Base-by-base conservation (phyloP, 805 yeast species). In the Geotrichum ghanense region DNA sequence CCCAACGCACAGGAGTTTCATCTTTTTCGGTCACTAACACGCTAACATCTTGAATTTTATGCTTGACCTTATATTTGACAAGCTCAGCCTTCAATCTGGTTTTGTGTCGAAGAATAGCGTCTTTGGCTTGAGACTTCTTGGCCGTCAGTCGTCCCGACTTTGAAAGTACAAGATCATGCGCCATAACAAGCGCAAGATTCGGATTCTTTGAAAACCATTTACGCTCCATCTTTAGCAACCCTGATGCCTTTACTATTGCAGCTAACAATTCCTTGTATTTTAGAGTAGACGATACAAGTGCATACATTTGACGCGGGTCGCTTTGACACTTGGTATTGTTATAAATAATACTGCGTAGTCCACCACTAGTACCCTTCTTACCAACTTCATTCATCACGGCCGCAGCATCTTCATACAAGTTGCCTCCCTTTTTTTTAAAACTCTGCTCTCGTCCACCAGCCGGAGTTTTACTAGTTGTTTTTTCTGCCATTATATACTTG, bases 111-210 rank as follows among this genome's bases (percentile, higher is more conserved):
- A 92, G 66, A 3, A 92, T 70, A 10, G 84, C 82, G 43, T 84
- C 92, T 59, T 92, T 92, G 48, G 87, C 72, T 0, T 90, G 84
- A 51, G 82, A 87, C 56, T 88, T 89, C 4, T 94, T 94, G 71
- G 87, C 81, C 60, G 87, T 94, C 49, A 90, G 82, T 51, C 96
- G 68, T 9, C 94, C 92, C 22, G 78, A 72, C 52, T 78, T 75
- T 3, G 90, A 74, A 48, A 92, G 72, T 3, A 89, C 62, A 45
- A 87, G 68, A 65, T 90, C 98, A 58, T 90, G 95, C 1, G 81
- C 81, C 63, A 90, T 64, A 6, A 90, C 67, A 45, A 80, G 51
- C 2, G 83, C 76, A 43, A 83, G 62, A 14, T 71, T 66, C 45
- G 74, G 22, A 14, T 25, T 34, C 20, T 65, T 61, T 48, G 71